These are phyloP conservation scores for Kodamaea kakaduensis DNA, from an alignment of 805 yeast genomes.

Conservation along the genomic window DNA sequence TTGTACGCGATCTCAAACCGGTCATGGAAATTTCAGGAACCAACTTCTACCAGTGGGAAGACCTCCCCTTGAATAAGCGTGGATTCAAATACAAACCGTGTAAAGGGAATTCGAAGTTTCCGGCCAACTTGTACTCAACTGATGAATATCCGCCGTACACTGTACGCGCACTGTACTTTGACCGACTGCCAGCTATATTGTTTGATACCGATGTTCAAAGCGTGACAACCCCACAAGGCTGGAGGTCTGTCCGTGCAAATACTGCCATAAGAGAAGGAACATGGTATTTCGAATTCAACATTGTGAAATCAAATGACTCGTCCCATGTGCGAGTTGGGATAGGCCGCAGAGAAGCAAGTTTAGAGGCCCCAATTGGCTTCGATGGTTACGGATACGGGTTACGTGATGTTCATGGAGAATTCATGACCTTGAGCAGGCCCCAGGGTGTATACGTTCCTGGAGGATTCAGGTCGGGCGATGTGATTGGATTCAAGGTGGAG, in stretches of 20 bases:
- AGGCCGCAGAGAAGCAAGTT: constrained; percentile 77
- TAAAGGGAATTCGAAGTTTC: constrained; percentile 60
- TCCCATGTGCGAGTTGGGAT: constrained; percentile 78
- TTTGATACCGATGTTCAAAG: constrained; percentile 26
- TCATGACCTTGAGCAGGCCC: constrained; percentile 72
- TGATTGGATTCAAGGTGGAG: constrained; percentile 69
- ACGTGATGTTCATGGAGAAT: constrained; percentile 73
- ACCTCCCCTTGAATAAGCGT: constrained; percentile 71
- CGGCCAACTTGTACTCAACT: constrained; percentile 58
- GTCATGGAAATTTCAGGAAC: constrained; percentile 13
- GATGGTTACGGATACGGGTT: constrained; percentile 93
- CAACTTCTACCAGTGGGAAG: constrained; percentile 53
- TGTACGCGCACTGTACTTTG: constrained; percentile 60
- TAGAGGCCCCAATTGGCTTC: constrained; percentile 94
- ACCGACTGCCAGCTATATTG: constrained; percentile 57
- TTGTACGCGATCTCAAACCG: background rate
- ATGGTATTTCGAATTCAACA: constrained; percentile 74
- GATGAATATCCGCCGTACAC: constrained; percentile 68
- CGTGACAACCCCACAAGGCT: constrained; percentile 65
- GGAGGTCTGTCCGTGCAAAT: constrained; percentile 75
- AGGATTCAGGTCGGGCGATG: constrained; percentile 72
- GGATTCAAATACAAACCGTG: constrained; percentile 82
- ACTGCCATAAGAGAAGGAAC: constrained; percentile 73
- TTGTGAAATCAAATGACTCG: constrained; percentile 39
- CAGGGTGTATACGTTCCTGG: constrained; percentile 32